Base-by-base conservation (phyloP, 257 asterid genomes). In the Prunella vulgaris region DNA sequence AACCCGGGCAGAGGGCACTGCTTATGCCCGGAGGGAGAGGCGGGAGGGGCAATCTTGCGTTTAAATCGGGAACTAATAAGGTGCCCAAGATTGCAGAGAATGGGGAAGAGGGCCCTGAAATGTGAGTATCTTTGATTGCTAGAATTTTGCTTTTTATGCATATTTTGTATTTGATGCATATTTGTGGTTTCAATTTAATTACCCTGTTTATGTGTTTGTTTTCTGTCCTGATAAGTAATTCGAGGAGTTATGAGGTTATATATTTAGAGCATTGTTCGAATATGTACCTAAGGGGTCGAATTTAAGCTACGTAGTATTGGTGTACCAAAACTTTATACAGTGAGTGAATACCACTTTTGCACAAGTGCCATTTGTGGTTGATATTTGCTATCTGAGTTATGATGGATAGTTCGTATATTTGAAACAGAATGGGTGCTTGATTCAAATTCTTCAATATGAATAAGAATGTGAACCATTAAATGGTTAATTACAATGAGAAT, bases 21-120 rank as follows among this genome's bases (percentile, higher is more conserved):
- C 70, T 93, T 66, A 68, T 93, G 81, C 91, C 90, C 0, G 99
- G 96, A 25, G 97, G 97, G 54, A 87, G 96, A 75, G 96, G 99
- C 21, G 99, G 99, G 61, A 86, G 97, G 79, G 99, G 99, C 42
- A 93, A 93, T 58, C 86, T 95, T 0, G 81, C 99, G 1, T 90
- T 93, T 82, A 93, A 93, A 73, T 52, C 96, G 0, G 97, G 97
- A 4, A 74, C 35, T 57, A 94, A 94, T 79, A 94, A 85, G 83
- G 99, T 77, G 60, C 99, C 99, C 28, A 89, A 78, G 87, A 89
- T 94, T 57, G 99, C 97, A 0, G 99, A 94, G 88, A 84, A 82
- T 68, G 96, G 99, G 54, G 99, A 91, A 80, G 93, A 87, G 81
- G 97, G 99, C 70, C 79, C 64, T 33, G 97, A 91, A 78, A 78